These are phyloP conservation scores for Auriscalpium microsporum DNA, from an alignment of 768 basidiomycete genomes.

Conservation along the genomic window DNA sequence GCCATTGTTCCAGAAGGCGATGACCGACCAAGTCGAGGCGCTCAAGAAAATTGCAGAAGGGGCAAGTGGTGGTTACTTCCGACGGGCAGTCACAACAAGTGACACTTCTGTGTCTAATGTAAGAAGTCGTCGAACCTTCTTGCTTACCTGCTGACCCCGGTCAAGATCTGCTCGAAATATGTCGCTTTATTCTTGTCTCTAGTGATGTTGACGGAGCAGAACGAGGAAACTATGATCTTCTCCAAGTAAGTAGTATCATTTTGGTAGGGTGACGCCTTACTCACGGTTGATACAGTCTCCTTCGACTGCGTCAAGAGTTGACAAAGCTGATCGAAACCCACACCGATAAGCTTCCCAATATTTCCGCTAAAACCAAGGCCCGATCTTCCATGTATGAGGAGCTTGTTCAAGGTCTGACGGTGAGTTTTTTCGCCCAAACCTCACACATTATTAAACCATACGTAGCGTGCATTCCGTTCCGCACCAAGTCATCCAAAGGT, in stretches of 20 bases:
- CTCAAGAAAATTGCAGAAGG: constrained; percentile 80
- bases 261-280: neutral
- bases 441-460: neutral
- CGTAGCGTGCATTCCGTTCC: constrained; percentile 56
- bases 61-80: constrained; percentile 51
- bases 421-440: constrained; percentile 30
- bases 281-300: constrained; percentile 41
- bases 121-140: constrained; percentile 17
- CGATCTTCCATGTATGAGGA: constrained; percentile 68
- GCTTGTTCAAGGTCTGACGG: constrained; percentile 68
- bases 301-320: constrained; percentile 79
- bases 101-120: constrained; percentile 61
- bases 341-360: constrained; percentile 56
- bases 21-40: constrained; percentile 76
- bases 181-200: constrained; percentile 74
- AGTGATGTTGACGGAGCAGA: constrained; percentile 69
- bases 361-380: constrained; percentile 54
- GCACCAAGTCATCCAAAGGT: constrained; percentile 70
- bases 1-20: constrained; percentile 87
- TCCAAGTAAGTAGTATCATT: constrained; percentile 54
- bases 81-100: constrained; percentile 52
- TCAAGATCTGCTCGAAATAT: constrained; percentile 69
- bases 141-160: no score
- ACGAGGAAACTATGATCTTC: constrained; percentile 95
- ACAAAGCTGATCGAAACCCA: constrained; percentile 68